Percentiles rank a stretch among this genome's conserved stretches.
These are phyloP conservation scores for Calonectria hongkongensis DNA, from an alignment of 2,329 filamentous ascomycete species.

Conservation along the genomic window DNA sequence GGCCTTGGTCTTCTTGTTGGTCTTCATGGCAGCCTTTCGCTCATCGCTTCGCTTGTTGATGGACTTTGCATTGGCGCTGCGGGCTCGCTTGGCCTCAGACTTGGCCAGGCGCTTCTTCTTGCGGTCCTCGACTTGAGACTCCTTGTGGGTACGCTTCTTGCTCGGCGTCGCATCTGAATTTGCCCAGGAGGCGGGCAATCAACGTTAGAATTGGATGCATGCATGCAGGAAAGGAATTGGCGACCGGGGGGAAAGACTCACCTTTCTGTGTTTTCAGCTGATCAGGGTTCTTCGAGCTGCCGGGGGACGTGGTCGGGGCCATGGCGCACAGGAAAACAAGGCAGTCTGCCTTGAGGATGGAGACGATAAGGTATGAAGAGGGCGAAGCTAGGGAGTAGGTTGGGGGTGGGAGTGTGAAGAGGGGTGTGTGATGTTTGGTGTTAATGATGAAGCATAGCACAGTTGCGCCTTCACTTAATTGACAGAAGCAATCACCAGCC, in stretches of 20 bases:
- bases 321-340: conserved; percentile 41
- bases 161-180: conserved; percentile 44
- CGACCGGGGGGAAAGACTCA: conserved; percentile 29
- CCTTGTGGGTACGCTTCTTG: conserved; percentile 41
- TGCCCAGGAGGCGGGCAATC: conserved; percentile 12
- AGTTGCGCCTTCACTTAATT: conserved; percentile 42
- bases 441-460: conserved; percentile 36
- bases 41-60: conserved; percentile 59
- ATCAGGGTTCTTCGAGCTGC: conserved; percentile 41
- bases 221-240: conserved; percentile 11
- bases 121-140: conserved; percentile 51
- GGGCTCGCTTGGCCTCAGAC: conserved; percentile 62
- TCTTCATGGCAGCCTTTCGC: conserved; percentile 56
- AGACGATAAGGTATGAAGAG: neutral
- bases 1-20: conserved; percentile 55
- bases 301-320: conserved; percentile 41
- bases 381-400: neutral
- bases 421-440: conserved; percentile 27
- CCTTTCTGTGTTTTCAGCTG: conserved; percentile 48
- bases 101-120: conserved; percentile 61
- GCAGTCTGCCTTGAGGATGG: conserved; percentile 24
- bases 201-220: conserved; percentile 31
- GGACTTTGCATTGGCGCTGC: conserved; percentile 59
- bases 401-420: neutral
- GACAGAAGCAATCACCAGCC: conserved; percentile 23